Conservation (phyloP, 139 green algal species). For the Marvania coccoides region DNA sequence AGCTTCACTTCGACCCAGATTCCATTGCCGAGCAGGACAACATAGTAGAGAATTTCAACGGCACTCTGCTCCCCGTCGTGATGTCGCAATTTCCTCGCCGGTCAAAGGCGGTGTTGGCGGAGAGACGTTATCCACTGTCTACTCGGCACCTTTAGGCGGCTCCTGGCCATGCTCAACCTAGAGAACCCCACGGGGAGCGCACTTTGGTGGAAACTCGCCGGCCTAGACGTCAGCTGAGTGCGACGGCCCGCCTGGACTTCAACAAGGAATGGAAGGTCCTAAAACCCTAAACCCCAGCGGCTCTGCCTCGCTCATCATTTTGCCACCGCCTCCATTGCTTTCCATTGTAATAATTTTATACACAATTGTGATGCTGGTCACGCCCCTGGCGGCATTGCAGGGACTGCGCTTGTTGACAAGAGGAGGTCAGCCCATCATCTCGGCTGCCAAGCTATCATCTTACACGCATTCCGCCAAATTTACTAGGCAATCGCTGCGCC, state of each 20-base stretch:
- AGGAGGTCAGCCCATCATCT: neutral
- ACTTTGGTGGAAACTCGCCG: too few relatives aligned
- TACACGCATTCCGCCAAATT: neutral
- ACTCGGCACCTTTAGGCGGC: neutral
- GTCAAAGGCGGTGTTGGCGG: neutral
- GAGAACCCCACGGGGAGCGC: too few relatives aligned
- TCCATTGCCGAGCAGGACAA: too few relatives aligned
- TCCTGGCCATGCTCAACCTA: too few relatives aligned
- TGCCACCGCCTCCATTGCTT: neutral
- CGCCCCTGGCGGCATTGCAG: slow-evolving; percentile 1
- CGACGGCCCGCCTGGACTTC: neutral
- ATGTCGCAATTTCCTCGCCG: too few relatives aligned
- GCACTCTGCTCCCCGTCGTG: too few relatives aligned
- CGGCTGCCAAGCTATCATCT: neutral
- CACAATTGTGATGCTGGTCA: slow-evolving; percentile 3
- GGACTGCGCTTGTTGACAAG: neutral
- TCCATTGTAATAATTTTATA: neutral
- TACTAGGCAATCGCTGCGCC: neutral
- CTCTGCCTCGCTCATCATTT: too few relatives aligned
- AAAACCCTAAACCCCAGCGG: too few relatives aligned
- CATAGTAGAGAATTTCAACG: too few relatives aligned
- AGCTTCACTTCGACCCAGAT: too few relatives aligned
- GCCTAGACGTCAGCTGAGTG: neutral
- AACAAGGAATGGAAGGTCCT: too few relatives aligned
- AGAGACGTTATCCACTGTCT: neutral